phyloP scores from a whole-genome alignment of 2,329 filamentous ascomycete species.

The Diaporthe aspalathi region DNA sequence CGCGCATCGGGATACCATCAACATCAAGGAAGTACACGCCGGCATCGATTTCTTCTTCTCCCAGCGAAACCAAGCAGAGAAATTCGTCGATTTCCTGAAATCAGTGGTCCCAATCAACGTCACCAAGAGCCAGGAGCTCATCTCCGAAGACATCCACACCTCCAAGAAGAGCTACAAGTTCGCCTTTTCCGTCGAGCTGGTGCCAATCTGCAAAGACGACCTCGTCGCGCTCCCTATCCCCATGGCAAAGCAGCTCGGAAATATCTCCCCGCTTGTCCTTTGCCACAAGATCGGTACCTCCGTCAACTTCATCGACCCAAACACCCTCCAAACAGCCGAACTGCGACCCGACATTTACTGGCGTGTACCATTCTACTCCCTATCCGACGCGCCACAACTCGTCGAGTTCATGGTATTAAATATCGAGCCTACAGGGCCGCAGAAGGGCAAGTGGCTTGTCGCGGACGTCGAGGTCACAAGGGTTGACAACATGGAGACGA shows the following conservation, averaged over 20 bases:
- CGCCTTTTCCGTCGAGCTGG: conserved; percentile 86
- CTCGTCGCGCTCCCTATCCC: conserved; percentile 92
- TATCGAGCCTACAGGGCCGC: conserved; percentile 81
- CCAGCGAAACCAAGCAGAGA: conserved; percentile 87
- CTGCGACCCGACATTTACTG: conserved; percentile 87
- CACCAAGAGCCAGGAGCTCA: conserved; percentile 71
- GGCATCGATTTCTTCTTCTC: conserved; percentile 95
- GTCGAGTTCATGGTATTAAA: conserved; percentile 96
- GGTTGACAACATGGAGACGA: conserved; percentile 86
- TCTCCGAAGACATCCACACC: conserved; percentile 93
- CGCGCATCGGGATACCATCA: conserved; percentile 92
- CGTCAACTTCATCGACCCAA: conserved; percentile 89
- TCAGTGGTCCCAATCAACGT: conserved; percentile 76
- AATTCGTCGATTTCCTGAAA: conserved; percentile 80
- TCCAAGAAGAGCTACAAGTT: conserved; percentile 95
- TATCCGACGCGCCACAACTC: conserved; percentile 86
- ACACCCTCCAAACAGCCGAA: conserved; percentile 91
- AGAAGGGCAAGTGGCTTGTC: conserved; percentile 84
- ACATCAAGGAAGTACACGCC: conserved; percentile 97
- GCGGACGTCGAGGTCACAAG: conserved; percentile 90
- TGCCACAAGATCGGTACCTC: conserved; percentile 91
- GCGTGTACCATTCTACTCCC: conserved; percentile 84
- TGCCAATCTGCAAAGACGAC: conserved; percentile 98
- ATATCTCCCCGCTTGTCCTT: conserved; percentile 86
- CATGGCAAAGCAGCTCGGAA: conserved; percentile 86